Evolutionary conservation across 2,329 filamentous ascomycete species (phyloP).

Genomic region (Calycina herbarum): DNA sequence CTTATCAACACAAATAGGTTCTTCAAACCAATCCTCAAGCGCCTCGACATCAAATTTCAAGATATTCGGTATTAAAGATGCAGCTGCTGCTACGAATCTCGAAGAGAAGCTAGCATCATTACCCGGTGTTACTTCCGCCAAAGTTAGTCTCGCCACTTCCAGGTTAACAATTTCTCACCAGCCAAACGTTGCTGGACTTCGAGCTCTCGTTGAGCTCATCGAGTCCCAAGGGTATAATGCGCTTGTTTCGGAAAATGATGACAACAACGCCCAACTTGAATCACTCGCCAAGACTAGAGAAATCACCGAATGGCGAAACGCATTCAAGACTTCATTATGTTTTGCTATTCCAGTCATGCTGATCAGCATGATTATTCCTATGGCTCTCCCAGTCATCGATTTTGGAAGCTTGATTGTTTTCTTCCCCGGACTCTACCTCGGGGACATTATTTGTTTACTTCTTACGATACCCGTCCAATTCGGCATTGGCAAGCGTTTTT

Average conservation of each 20-base stretch:
- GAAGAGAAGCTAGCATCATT: constrained; percentile 66
- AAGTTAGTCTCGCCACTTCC: constrained; percentile 71
- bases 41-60: constrained; percentile 73
- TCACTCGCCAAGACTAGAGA: constrained; percentile 95
- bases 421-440: constrained; percentile 77
- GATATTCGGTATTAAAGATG: constrained; percentile 76
- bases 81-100: constrained; percentile 68
- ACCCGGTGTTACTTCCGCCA: constrained; percentile 72
- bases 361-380: constrained; percentile 91
- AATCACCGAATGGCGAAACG: constrained; percentile 86
- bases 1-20: constrained; percentile 71
- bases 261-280: constrained; percentile 95
- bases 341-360: constrained; percentile 92
- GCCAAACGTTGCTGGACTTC: constrained; percentile 71
- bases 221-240: constrained; percentile 87
- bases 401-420: constrained; percentile 69
- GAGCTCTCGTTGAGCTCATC: constrained; percentile 77
- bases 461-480: constrained; percentile 95
- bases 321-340: constrained; percentile 72
- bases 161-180: constrained; percentile 74
- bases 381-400: constrained; percentile 74
- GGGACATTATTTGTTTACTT: constrained; percentile 78
- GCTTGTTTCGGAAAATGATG: constrained; percentile 83
- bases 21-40: constrained; percentile 52
- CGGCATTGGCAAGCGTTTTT: constrained; percentile 92